Evolutionary conservation across 306 rosid species (phyloP).

Genomic region (Prosopis cineraria): DNA sequence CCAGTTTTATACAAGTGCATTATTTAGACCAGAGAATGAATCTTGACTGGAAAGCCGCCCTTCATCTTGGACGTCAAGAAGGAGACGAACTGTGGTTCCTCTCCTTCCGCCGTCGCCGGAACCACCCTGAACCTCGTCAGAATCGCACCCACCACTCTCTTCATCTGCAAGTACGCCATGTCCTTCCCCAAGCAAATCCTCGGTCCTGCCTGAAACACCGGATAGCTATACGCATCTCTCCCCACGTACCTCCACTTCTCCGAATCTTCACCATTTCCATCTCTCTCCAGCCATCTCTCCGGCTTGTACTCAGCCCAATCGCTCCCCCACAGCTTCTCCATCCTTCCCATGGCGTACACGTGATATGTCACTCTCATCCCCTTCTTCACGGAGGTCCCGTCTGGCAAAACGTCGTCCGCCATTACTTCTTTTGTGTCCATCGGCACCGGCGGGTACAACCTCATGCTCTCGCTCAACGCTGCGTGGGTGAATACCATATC

Average conservation of each 20-base stretch:
- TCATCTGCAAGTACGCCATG: slow-evolving; percentile 91
- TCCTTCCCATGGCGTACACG: background rate
- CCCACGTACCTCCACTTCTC: slow-evolving; percentile 54
- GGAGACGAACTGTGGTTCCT: slow-evolving; percentile 40
- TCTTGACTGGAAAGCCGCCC: slow-evolving; percentile 64
- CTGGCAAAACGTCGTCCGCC: background rate
- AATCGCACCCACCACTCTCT: slow-evolving; percentile 57
- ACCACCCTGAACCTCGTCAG: slow-evolving; percentile 56
- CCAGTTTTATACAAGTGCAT: too few species aligned
- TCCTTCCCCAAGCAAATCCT: slow-evolving; percentile 77
- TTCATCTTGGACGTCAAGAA: slow-evolving; percentile 54
- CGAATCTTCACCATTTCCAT: background rate
- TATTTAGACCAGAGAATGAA: background rate
- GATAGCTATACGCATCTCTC: slow-evolving; percentile 53
- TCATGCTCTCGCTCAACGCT: background rate
- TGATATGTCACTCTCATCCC: background rate
- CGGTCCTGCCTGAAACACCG: slow-evolving; percentile 87
- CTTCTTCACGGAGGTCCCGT: background rate
- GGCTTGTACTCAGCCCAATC: background rate
- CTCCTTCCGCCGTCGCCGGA: slow-evolving; percentile 32
- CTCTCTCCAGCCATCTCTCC: background rate
- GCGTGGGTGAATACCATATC: background rate
- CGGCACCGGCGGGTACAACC: background rate
- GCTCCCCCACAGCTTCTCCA: background rate
- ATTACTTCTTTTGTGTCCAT: background rate